These are phyloP conservation scores for Fusarium tanahbumbuense DNA, from an alignment of 2,329 filamentous ascomycete species.

Conservation along the genomic window DNA sequence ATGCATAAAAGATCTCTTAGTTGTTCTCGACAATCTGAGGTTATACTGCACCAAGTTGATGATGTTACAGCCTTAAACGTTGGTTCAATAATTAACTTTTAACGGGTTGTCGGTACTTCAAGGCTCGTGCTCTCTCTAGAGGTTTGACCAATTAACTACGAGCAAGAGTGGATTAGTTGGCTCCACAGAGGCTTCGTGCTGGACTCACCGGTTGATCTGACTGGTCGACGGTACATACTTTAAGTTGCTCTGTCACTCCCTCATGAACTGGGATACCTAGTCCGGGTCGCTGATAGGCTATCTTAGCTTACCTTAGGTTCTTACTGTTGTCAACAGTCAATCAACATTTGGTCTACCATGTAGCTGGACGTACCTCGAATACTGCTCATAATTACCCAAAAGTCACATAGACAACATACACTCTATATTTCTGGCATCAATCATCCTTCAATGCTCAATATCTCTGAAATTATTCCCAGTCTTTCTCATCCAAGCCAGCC, in stretches of 20 bases:
- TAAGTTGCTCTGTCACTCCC: slow-evolving; percentile 6
- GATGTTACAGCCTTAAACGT: slow-evolving; percentile 1
- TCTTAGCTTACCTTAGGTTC: background rate
- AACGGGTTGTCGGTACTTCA: slow-evolving; percentile 19
- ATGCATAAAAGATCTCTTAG: background rate
- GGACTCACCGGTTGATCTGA: slow-evolving; percentile 29
- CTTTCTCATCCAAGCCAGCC: background rate
- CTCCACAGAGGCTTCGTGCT: slow-evolving; percentile 27
- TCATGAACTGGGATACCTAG: background rate
- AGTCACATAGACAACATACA: background rate
- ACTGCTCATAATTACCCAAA: background rate
- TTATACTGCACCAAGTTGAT: background rate
- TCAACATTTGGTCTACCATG: background rate
- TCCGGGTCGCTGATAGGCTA: background rate
- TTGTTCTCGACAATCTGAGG: background rate
- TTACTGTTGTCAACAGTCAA: background rate
- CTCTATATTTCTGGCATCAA: background rate
- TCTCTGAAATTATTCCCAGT: background rate
- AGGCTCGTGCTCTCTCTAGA: slow-evolving; percentile 6
- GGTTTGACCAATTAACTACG: slow-evolving; percentile 10
- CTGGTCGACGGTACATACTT: slow-evolving; percentile 8
- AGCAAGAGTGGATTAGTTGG: background rate
- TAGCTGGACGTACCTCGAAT: background rate
- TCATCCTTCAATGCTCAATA: background rate
- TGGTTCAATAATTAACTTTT: slow-evolving; percentile 15